phyloP scores from a whole-genome alignment of 2,329 filamentous ascomycete genomes.

The Alternaria postmessia region DNA sequence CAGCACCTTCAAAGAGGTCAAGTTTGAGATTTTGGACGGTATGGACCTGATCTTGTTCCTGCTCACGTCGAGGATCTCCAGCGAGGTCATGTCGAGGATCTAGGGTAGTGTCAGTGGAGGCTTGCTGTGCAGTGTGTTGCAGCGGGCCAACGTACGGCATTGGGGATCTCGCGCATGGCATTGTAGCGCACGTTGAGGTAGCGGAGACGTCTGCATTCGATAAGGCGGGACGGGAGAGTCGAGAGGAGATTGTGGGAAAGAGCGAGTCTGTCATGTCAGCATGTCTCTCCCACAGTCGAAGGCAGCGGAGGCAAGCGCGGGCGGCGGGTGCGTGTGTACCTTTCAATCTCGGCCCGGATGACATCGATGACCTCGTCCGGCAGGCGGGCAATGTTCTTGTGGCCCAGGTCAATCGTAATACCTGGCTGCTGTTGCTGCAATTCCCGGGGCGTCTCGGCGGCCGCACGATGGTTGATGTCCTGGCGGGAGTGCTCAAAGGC shows the following conservation, averaged over 20 bases:
- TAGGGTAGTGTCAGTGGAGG: constrained; percentile 50
- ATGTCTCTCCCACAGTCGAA: not conserved
- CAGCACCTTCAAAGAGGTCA: constrained; percentile 87
- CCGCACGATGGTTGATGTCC: constrained; percentile 63
- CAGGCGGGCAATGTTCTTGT: constrained; percentile 74
- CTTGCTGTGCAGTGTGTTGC: not conserved
- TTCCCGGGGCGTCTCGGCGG: constrained; percentile 65
- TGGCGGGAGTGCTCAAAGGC: constrained; percentile 73
- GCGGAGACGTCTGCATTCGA: constrained; percentile 78
- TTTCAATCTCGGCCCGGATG: constrained; percentile 76
- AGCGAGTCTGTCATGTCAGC: constrained; percentile 66
- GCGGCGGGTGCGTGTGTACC: constrained; percentile 56
- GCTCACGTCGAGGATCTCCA: constrained; percentile 93
- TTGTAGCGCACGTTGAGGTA: constrained; percentile 85
- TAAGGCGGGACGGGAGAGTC: constrained; percentile 73
- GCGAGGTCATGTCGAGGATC: constrained; percentile 84
- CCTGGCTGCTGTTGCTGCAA: constrained; percentile 70
- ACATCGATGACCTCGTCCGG: constrained; percentile 78
- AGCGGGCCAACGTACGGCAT: constrained; percentile 60
- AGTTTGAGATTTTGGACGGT: constrained; percentile 78
- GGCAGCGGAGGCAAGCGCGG: not conserved
- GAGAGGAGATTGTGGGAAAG: constrained; percentile 81
- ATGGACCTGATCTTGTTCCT: constrained; percentile 83
- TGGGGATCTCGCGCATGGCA: constrained; percentile 71
- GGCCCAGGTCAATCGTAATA: constrained; percentile 79